Base-by-base conservation (phyloP, 176 grass and related monocot species). In the Dactylis glomerata region DNA sequence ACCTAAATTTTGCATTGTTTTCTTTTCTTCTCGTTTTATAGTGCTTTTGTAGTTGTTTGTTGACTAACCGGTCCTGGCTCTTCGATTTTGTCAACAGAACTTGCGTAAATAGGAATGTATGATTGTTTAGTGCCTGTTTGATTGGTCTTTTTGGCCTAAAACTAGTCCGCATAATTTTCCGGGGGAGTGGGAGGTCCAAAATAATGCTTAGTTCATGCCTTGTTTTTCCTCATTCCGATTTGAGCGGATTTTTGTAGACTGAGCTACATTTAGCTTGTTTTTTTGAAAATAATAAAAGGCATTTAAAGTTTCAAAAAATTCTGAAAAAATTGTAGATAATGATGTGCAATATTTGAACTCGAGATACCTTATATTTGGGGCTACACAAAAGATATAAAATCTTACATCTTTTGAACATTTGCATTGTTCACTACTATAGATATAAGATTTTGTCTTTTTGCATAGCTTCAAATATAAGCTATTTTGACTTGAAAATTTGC, bases 1-100 rank as follows among this genome's bases (percentile, higher is more conserved):
- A 91, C 31, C 31, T 10, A 28, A 61, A 73, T 19, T 67, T 83
- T 86, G 5, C 26, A 49, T 51, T 49, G 79, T 10, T 78, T 78
- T 31, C 26, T 72, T 9, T 5, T 52, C 2, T 31, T 10, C 41
- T 10, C 41, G 51, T 71, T 82, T 78, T 77, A 23, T 78, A 71
- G 20, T 71, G 20, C 3, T 4, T 19, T 73, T 56, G 17, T 24
- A 75, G 56, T 79, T 64, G 32, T 68, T 80, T 75, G 36, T 74
- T 76, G 82, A 81, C 87, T 76, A 85, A 56, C 3, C 20, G 26
- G 71, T 50, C 24, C 8, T 31, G 44, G 26, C 31, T 31, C 71
- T 74, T 27, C 8, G 16, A 50, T 49, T 20, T 49, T 74, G 44
- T 50, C 71, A 47, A 50, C 47, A 47, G 23, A 73, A 6, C 6